Evolutionary conservation across 345 rosid species (phyloP), one percentile per base, ranked within the genome.

Genomic region (Murraya koenigii): DNA sequence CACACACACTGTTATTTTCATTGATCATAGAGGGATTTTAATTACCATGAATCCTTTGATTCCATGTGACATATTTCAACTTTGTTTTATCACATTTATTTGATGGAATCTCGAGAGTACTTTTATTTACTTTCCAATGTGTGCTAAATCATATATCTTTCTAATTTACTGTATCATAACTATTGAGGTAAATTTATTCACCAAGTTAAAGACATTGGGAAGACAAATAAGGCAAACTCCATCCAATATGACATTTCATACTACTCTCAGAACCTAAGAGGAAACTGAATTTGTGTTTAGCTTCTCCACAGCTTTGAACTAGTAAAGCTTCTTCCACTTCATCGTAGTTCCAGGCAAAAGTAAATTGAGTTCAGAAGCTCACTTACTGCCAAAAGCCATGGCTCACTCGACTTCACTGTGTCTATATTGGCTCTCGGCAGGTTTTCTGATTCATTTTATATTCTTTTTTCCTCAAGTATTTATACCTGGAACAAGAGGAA

Each of bases 401-500:
- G 52, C 52, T 33, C 36, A 15, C 22, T 32, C 4, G 13, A 11
- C 64, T 74, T 59, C 67, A 41, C 13, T 49, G 38, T 61, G 28
- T 32, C 56, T 67, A n/a, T 5, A 22, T 7, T 58, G 65, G 63
- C 44, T 75, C n/a, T 44, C 66, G 32, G 39, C 55, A 59, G 41
- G 47, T 23, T 25, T 7, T 75, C 33, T 41, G 19, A 9, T 66
- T 60, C 70, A 63, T 63, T 33, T 55, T 8, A 3, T 23, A 23
- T 23, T 77, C 75, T 66, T 32, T 39, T 72, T 75, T 75, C 33
- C 52, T 79, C 72, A 70, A 10, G 92, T 86, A 70, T 86, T 81
- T 74, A 95, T 90, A 78, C 98, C 97, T 15, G 99, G 99, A 79
- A 95, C 82, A 59, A 61, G 75, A 33, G 95, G 97, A 69, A 90